Evolutionary conservation across 441 rosid genomes (phyloP).

Genomic region (Erysimum cheiri): DNA sequence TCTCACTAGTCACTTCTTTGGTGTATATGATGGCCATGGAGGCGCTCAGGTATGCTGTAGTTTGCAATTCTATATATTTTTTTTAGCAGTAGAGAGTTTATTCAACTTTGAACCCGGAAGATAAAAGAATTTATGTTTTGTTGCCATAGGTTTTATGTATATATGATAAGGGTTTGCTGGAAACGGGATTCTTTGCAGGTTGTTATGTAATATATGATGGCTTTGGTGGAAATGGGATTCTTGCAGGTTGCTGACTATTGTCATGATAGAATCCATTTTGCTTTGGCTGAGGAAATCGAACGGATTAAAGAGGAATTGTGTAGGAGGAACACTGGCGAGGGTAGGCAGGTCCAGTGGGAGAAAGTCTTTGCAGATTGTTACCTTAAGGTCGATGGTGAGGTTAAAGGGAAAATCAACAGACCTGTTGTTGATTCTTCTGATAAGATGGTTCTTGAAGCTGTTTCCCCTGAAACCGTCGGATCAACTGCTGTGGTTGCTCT

Average conservation of each 20-base stretch:
- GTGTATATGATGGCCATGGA: constrained; percentile 97
- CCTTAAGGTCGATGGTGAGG: constrained; percentile 73
- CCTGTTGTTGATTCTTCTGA: constrained; percentile 45
- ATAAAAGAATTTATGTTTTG: constrained; percentile 12
- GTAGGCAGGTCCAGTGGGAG: constrained; percentile 72
- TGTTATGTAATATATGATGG: constrained; percentile 38
- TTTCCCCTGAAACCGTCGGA: constrained; percentile 87
- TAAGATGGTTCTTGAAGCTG: constrained; percentile 51
- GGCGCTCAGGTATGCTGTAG: constrained; percentile 75
- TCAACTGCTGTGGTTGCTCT: constrained; percentile 88
- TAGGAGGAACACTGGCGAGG: constrained; percentile 48
- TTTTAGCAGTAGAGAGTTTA: constrained; percentile 15
- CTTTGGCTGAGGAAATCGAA: constrained; percentile 77
- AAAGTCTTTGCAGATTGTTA: constrained; percentile 72
- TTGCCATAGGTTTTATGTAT: constrained; percentile 37
- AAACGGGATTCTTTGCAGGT: constrained; percentile 42
- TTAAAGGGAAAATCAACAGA: constrained; percentile 63
- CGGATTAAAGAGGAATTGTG: constrained; percentile 48
- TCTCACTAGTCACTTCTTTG: constrained; percentile 78
- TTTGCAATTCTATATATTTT: constrained; percentile 7
- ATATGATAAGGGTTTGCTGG: constrained; percentile 42
- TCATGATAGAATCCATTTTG: constrained; percentile 65
- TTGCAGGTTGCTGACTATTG: constrained; percentile 90
- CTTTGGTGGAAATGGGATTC: constrained; percentile 47
- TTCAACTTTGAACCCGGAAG: constrained; percentile 14